These are phyloP conservation scores for Penicillium verrucosum DNA, from an alignment of 2,329 filamentous ascomycete genomes.

Conservation along the genomic window DNA sequence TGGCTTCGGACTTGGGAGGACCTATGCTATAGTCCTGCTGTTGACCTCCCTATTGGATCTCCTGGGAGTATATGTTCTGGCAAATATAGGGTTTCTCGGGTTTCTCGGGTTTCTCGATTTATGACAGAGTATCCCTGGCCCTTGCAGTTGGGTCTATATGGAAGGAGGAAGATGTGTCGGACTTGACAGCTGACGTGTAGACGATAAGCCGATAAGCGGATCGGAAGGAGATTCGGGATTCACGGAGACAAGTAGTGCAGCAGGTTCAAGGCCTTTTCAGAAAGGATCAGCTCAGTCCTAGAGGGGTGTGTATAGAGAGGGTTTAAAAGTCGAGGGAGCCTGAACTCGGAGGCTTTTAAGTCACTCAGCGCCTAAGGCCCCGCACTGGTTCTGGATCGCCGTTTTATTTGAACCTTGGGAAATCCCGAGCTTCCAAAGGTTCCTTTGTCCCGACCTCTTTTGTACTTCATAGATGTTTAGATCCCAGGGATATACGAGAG, in stretches of 20 bases:
- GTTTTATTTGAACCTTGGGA: background rate
- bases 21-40: background rate
- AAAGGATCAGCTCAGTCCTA: background rate
- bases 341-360: background rate
- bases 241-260: background rate
- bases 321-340: background rate
- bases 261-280: background rate
- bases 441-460: background rate
- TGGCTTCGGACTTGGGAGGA: constrained; percentile 3
- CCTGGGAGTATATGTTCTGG: background rate
- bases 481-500: background rate
- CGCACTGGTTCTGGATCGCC: background rate
- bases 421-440: background rate
- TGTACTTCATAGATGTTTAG: background rate
- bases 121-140: background rate
- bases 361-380: background rate
- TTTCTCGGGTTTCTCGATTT: background rate
- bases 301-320: background rate
- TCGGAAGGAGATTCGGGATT: constrained; percentile 1
- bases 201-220: constrained; percentile 13
- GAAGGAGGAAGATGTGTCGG: background rate
- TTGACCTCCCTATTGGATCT: background rate
- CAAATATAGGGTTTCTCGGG: background rate
- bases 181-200: constrained; percentile 6
- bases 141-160: background rate